Evolutionary conservation across 2,329 filamentous ascomycete genomes (phyloP).

Genomic region (Periconia digitata): DNA sequence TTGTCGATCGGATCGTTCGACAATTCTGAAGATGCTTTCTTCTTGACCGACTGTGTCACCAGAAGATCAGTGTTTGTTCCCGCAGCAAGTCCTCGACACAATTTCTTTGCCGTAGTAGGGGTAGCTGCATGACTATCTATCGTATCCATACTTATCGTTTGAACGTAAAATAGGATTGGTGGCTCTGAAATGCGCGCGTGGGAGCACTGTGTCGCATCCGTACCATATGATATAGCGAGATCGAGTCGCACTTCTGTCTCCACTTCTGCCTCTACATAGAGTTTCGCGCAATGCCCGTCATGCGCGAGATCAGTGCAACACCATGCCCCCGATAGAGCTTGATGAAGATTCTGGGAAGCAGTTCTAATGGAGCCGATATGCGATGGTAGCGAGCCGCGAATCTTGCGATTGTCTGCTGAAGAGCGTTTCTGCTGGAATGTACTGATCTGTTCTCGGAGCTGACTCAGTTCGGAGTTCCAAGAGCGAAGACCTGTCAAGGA

Average conservation of each 20-base stretch:
- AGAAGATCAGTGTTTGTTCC: no score
- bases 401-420: constrained; percentile 1
- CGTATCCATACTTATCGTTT: constrained; percentile 19
- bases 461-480: constrained; percentile 20
- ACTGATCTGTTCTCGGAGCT: constrained; percentile 17
- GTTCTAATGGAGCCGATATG: constrained; percentile 11
- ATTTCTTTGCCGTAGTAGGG: not conserved
- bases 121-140: not conserved
- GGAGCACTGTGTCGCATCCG: not conserved
- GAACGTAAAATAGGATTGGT: constrained; percentile 28
- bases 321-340: constrained; percentile 25
- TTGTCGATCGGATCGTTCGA: not conserved
- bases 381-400: constrained; percentile 9
- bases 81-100: no score
- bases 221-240: constrained; percentile 25
- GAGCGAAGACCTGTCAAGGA: constrained; percentile 16
- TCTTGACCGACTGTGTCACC: no score
- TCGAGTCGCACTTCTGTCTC: constrained; percentile 21
- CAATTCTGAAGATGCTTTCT: constrained; percentile 16
- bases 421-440: constrained; percentile 16
- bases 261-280: constrained; percentile 24
- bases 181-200: constrained; percentile 6
- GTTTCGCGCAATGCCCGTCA: constrained; percentile 22
- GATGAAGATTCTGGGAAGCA: constrained; percentile 23
- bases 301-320: constrained; percentile 21